Conservation (phyloP, 2,329 filamentous ascomycete species). For the Ophiobolus disseminans region DNA sequence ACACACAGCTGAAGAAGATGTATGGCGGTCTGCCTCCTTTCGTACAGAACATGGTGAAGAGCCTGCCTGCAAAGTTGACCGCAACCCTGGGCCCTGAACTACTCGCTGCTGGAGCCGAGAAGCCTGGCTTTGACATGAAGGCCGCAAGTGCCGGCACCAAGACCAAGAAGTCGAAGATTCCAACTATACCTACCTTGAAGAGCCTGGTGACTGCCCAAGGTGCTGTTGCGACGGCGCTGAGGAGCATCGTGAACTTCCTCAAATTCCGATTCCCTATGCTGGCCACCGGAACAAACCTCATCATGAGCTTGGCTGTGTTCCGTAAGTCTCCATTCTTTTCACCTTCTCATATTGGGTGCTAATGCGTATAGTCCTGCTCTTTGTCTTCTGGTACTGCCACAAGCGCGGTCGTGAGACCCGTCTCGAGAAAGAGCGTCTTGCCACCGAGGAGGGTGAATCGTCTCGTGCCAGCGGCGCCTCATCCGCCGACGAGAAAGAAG, state of each 20-base stretch:
- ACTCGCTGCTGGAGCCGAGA: slow-evolving; percentile 78
- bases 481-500: slow-evolving; percentile 38
- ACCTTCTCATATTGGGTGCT: slow-evolving; percentile 12
- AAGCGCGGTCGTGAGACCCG: slow-evolving; percentile 89
- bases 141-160: slow-evolving; percentile 26
- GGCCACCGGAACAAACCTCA: slow-evolving; percentile 81
- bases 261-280: slow-evolving; percentile 89
- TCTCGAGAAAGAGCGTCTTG: slow-evolving; percentile 67
- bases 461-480: slow-evolving; percentile 38
- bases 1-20: slow-evolving; percentile 68
- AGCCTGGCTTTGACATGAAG: slow-evolving; percentile 58
- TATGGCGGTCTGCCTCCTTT: slow-evolving; percentile 75
- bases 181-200: slow-evolving; percentile 71
- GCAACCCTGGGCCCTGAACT: slow-evolving; percentile 79
- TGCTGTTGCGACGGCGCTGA: slow-evolving; percentile 82
- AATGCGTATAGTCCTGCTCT: slow-evolving; percentile 71
- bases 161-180: slow-evolving; percentile 62
- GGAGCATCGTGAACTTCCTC: slow-evolving; percentile 88
- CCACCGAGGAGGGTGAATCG: slow-evolving; percentile 38
- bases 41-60: slow-evolving; percentile 84
- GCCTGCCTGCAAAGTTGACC: slow-evolving; percentile 82
- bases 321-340: slow-evolving; percentile 66
- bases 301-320: slow-evolving; percentile 89
- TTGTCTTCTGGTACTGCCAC: slow-evolving; percentile 97
- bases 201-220: slow-evolving; percentile 85